These are phyloP conservation scores for Trametes coccinea DNA, from an alignment of 768 basidiomycete genomes.

Conservation along the genomic window DNA sequence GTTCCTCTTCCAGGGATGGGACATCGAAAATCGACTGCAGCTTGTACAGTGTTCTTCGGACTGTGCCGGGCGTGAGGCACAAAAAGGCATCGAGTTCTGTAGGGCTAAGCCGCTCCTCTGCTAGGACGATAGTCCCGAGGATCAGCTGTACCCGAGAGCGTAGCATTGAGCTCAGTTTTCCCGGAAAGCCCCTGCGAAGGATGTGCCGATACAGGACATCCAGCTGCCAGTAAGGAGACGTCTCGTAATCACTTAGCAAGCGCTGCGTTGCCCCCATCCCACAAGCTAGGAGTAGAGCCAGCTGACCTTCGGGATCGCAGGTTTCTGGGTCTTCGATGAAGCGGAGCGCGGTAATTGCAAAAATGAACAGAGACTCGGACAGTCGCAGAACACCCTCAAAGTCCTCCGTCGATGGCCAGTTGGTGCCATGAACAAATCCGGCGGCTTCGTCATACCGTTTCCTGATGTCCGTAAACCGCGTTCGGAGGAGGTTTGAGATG, in stretches of 20 bases:
- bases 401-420: slow-evolving; percentile 6
- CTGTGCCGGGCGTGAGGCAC: too few relatives aligned
- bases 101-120: too few relatives aligned
- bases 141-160: not conserved
- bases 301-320: not conserved
- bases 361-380: slow-evolving; percentile 23
- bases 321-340: slow-evolving; percentile 19
- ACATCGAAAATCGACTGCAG: too few relatives aligned
- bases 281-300: not conserved
- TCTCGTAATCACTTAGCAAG: not conserved
- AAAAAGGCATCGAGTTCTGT: too few relatives aligned
- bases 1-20: too few relatives aligned
- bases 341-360: slow-evolving; percentile 22
- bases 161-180: not conserved
- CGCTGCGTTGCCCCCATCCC: not conserved
- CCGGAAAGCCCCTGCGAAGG: not conserved
- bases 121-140: not conserved
- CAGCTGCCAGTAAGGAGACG: not conserved
- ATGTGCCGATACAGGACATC: slow-evolving; percentile 20
- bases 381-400: not conserved
- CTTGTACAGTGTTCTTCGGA: too few relatives aligned
- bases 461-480: not conserved
- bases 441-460: not conserved
- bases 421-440: not conserved
- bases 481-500: not conserved